phyloP scores from a whole-genome alignment of 2,329 filamentous ascomycete species.

The Pyrenochaeta sp. region DNA sequence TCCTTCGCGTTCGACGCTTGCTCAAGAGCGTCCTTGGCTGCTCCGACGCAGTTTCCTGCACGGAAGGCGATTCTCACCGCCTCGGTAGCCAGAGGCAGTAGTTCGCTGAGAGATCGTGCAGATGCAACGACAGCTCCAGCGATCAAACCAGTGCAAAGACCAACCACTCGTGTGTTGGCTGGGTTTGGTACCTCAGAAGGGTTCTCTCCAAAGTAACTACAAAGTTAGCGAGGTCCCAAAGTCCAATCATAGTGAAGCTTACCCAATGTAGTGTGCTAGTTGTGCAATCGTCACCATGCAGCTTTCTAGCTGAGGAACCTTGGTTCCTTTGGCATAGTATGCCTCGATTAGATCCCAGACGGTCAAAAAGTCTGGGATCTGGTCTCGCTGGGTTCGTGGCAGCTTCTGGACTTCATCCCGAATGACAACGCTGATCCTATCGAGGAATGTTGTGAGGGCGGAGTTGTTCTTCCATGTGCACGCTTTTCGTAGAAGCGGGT shows the following conservation, averaged over 20 bases:
- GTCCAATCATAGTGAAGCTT: slow-evolving; percentile 38
- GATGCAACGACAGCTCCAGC: slow-evolving; percentile 73
- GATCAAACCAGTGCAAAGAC: slow-evolving; percentile 73
- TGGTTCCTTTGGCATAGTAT: slow-evolving; percentile 65
- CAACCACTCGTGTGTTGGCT: slow-evolving; percentile 63
- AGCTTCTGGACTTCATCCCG: slow-evolving; percentile 67
- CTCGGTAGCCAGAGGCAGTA: slow-evolving; percentile 69
- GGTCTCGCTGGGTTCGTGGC: slow-evolving; percentile 63
- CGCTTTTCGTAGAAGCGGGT: slow-evolving; percentile 64
- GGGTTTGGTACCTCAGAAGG: slow-evolving; percentile 60
- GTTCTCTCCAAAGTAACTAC: slow-evolving; percentile 58
- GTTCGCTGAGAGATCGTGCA: slow-evolving; percentile 66
- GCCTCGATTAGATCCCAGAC: slow-evolving; percentile 70
- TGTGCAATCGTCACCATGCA: slow-evolving; percentile 71
- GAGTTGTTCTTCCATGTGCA: slow-evolving; percentile 60
- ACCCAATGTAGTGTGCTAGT: slow-evolving; percentile 74
- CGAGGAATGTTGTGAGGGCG: slow-evolving; percentile 68
- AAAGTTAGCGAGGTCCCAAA: slow-evolving; percentile 34
- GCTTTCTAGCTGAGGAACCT: slow-evolving; percentile 69
- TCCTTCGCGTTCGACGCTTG: slow-evolving; percentile 63
- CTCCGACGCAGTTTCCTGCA: slow-evolving; percentile 59
- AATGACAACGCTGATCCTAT: slow-evolving; percentile 64
- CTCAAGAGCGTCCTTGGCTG: slow-evolving; percentile 56
- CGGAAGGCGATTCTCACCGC: slow-evolving; percentile 72
- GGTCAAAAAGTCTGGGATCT: slow-evolving; percentile 68